Evolutionary conservation across 2,329 filamentous ascomycete species (phyloP), one percentile per base, ranked within the genome.

Genomic region (Plenodomus tracheiphilus): DNA sequence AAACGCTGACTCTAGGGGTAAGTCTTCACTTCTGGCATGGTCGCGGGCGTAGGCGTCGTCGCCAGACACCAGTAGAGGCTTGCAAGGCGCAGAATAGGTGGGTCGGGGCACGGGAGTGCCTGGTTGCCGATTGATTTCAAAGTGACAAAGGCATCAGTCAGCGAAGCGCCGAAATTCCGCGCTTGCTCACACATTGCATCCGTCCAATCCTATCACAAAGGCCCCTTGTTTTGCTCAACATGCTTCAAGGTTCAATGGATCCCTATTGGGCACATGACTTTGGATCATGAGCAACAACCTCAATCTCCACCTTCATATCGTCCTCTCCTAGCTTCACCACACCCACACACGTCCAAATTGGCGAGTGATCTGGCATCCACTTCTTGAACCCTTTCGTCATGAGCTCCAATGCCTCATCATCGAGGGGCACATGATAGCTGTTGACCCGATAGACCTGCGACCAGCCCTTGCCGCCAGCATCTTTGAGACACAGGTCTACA

Each of bases 391-490:
- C 56, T 9, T 51, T 43, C 6, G 47, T 40, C 59, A 62, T 63
- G 8, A 53, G 52, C 2, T n/a, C 47, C 19, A 65, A 5, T 0
- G 58, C 54, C 38, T 60, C 55, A 3, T 60, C 46, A 37, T 61
- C 54, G 7, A 63, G 25, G 0, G 56, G 53, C 1, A 61, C 45
- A 28, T 63, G 59, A 40, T 66, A 66, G 3, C 48, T 55, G 28
- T 67, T 66, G 6, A 74, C 55, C 8, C 66, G 52, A 43, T 60
- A 73, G 0, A 85, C 82, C 49, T 85, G 79, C n/a, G 64, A 62
- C 79, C 79, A 83, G 2, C 81, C 81, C 48, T 79, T 77, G 0
- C 80, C 81, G 1, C 84, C 83, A 0, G 81, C 81, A 15, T 77
- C 58, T 36, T 74, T 76, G 4, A 86, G 66, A 21, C 64, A 70